Evolutionary conservation across 306 rosid species (phyloP), one percentile per base, ranked within the genome.

Genomic region (Ormosia emarginata): DNA sequence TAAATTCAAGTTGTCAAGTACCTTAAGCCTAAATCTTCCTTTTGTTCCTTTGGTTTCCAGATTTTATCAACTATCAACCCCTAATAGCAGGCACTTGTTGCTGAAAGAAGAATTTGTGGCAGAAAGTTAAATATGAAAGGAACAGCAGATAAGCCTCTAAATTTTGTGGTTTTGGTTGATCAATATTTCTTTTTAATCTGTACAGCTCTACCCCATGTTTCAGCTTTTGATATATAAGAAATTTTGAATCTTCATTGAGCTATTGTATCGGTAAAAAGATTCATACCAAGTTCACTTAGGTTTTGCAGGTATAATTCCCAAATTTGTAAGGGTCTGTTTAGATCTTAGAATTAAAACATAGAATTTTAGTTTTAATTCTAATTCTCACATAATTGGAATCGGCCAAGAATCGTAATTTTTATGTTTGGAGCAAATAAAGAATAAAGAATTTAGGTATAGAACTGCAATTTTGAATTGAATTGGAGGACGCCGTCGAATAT

Each of bases 41-140:
- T 68, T 65, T 77, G 69, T 55, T 33, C 55, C 56, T 44, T 36
- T 73, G 75, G 50, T 79, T 69, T 58, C 29, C 92, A 93, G 97
- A 83, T 93, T 84, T 83, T 93, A 62, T 87, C 92, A 62, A 74
- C 86, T 65, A 58, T 92, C 82, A 88, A 52, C 74, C 87, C 24
- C 59, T 86, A 76, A 83, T 32, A 41, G 79, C 77, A 17, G 69
- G 44, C 71, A 70, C 57, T 41, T 39, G 49, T 53, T 47, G 53
- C 62, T 24, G 70, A 73, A 47, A 65, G 81, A 76, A 18, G 53
- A 77, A 57, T 57, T n/a, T 70, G 70, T 17, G 2, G 47, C 32
- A 44, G 70, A 71, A 49, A 69, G 30, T 68, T 52, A 65, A 70
- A 3, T 67, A n/a, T 49, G 81, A 55, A 33, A 47, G 81, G 41